Evolutionary conservation across 371 early-diverging fungal genomes (phyloP).

Genomic region (Syncephalastrum contaminatum): DNA sequence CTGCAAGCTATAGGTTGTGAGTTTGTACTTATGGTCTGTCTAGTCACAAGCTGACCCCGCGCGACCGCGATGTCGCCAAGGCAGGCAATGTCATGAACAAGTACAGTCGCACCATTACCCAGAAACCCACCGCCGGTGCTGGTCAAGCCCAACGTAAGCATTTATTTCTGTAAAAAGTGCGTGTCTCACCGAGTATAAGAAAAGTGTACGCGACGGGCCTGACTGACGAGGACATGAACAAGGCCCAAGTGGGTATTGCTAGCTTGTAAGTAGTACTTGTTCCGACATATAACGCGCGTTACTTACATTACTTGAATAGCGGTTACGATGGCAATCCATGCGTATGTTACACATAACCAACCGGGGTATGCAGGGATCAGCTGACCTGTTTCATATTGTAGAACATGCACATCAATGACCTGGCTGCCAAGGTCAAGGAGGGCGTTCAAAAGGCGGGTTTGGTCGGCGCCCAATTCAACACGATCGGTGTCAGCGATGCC

Average conservation of each 20-base stretch:
- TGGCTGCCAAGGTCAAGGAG: slow-evolving; percentile 86
- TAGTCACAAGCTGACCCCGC: slow-evolving; percentile 39
- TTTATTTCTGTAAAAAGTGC: slow-evolving; percentile 28
- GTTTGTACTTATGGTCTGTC: too few species aligned
- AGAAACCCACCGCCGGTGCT: slow-evolving; percentile 88
- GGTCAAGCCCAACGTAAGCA: slow-evolving; percentile 94
- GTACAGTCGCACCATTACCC: slow-evolving; percentile 83
- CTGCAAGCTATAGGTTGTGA: too few species aligned
- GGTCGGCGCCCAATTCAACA: slow-evolving; percentile 94
- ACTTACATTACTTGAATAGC: slow-evolving; percentile 32
- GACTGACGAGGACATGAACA: slow-evolving; percentile 75
- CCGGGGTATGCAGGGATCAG: too few species aligned
- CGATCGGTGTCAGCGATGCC: slow-evolving; percentile 96
- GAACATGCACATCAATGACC: slow-evolving; percentile 96
- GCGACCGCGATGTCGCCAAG: slow-evolving; percentile 25
- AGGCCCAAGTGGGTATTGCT: slow-evolving; percentile 92
- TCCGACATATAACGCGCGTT: slow-evolving; percentile 7
- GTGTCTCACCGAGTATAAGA: slow-evolving; percentile 32
- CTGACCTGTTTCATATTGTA: too few species aligned
- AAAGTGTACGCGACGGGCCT: slow-evolving; percentile 91
- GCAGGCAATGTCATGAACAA: slow-evolving; percentile 56
- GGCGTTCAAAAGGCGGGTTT: slow-evolving; percentile 87
- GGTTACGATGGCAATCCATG: slow-evolving; percentile 99
- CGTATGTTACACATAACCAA: slow-evolving; percentile 5
- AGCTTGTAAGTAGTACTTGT: slow-evolving; percentile 69